Conservation (phyloP, 2,329 filamentous ascomycete genomes). For the Colletotrichum theobromicola region DNA sequence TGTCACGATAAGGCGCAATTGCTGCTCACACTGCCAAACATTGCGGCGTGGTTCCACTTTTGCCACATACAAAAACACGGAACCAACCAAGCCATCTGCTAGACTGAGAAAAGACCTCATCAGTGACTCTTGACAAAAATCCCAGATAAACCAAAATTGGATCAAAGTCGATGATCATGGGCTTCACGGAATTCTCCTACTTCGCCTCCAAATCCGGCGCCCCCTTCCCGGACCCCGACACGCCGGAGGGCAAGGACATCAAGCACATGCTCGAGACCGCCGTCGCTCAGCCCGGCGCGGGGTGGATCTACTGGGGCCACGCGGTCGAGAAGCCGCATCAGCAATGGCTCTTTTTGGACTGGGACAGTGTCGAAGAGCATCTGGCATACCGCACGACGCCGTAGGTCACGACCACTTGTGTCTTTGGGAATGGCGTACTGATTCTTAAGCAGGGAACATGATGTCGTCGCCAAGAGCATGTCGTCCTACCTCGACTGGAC, state of each 20-base stretch:
- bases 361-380: slow-evolving; percentile 27
- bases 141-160: accelerated
- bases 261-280: slow-evolving; percentile 23
- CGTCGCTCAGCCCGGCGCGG: slow-evolving; percentile 25
- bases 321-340: slow-evolving; percentile 28
- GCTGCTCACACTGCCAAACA: too few relatives aligned
- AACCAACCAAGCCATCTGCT: background rate
- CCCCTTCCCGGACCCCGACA: slow-evolving; percentile 17
- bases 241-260: slow-evolving; percentile 6
- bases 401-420: slow-evolving; percentile 6
- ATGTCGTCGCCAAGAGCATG: background rate
- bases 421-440: background rate
- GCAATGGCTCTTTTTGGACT: slow-evolving; percentile 30
- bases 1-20: too few relatives aligned
- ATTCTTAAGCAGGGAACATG: background rate
- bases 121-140: background rate
- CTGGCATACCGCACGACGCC: slow-evolving; percentile 20
- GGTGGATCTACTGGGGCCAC: slow-evolving; percentile 25
- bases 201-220: slow-evolving; percentile 24
- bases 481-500: background rate
- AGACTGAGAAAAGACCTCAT: too few relatives aligned
- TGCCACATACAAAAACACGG: too few relatives aligned
- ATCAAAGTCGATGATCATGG: slow-evolving; percentile 2
- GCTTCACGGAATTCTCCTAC: slow-evolving; percentile 26
- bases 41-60: too few relatives aligned